phyloP scores from a whole-genome alignment of 176 grass and related monocot genomes.

The Eragrostis nindensis region DNA sequence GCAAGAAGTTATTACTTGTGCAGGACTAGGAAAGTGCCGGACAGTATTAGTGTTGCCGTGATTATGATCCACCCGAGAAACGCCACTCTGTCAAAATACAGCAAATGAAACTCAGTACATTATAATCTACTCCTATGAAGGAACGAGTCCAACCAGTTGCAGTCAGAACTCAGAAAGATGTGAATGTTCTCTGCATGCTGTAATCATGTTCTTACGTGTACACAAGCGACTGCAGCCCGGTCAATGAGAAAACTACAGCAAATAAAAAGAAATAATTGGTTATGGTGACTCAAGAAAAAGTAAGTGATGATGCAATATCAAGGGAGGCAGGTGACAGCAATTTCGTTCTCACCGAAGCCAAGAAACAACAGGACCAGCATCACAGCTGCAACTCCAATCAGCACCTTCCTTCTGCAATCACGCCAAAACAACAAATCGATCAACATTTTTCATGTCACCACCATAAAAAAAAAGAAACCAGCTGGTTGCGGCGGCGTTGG shows the following conservation, averaged over 20 bases:
- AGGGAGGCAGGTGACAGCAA: not conserved
- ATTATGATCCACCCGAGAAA: slow-evolving; percentile 74
- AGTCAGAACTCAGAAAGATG: not conserved
- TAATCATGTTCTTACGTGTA: slow-evolving; percentile 57
- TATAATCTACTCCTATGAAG: not conserved
- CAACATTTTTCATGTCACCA: not conserved
- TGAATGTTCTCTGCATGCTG: not conserved
- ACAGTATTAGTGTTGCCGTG: slow-evolving; percentile 55
- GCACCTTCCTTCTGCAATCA: slow-evolving; percentile 58
- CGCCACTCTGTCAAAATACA: slow-evolving; percentile 53
- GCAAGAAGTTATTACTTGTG: slow-evolving; percentile 74
- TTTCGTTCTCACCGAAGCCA: slow-evolving; percentile 68
- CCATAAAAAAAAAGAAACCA: not conserved
- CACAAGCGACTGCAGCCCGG: slow-evolving; percentile 53
- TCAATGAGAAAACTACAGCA: slow-evolving; percentile 67
- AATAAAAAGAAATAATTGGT: too few relatives aligned
- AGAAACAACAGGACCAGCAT: slow-evolving; percentile 62
- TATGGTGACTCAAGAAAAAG: too few relatives aligned
- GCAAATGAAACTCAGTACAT: not conserved
- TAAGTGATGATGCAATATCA: not conserved
- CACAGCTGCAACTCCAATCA: slow-evolving; percentile 59
- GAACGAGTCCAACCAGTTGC: not conserved
- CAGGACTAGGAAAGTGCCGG: slow-evolving; percentile 66
- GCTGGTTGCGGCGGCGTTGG: too few relatives aligned
- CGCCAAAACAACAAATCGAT: not conserved